Conservation (phyloP, 2,329 filamentous ascomycete genomes). For the Curvularia eragrostidis region DNA sequence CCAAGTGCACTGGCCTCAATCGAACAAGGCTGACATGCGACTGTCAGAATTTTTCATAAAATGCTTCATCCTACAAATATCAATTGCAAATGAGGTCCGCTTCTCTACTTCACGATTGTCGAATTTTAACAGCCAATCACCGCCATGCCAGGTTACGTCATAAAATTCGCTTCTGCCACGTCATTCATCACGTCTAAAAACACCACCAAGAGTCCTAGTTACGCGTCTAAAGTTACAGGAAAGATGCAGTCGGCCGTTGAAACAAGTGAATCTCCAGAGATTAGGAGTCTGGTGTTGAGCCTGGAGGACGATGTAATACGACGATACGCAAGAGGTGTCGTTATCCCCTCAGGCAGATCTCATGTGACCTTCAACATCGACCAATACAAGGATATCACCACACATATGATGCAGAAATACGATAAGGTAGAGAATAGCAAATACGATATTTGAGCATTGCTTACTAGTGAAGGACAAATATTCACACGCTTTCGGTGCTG, state of each 20-base stretch:
- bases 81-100: neutral
- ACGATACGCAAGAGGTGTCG: neutral
- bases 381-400: neutral
- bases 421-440: neutral
- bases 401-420: neutral
- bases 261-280: neutral
- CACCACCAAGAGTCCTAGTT: neutral
- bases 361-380: constrained; percentile 1
- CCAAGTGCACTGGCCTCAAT: neutral
- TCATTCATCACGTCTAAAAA: neutral
- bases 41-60: too few relatives aligned
- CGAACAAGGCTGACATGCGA: neutral
- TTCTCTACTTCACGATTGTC: neutral
- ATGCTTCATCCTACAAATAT: neutral
- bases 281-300: neutral
- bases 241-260: neutral
- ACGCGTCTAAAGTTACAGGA: neutral
- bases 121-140: neutral
- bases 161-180: neutral
- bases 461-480: neutral
- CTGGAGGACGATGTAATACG: neutral
- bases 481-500: neutral
- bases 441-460: neutral
- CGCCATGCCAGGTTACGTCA: neutral
- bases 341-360: neutral